Percentiles rank a stretch among this genome's conserved stretches.
Evolutionary conservation across 176 grass and related monocot species (phyloP).

Genomic region (Phragmites australis): DNA sequence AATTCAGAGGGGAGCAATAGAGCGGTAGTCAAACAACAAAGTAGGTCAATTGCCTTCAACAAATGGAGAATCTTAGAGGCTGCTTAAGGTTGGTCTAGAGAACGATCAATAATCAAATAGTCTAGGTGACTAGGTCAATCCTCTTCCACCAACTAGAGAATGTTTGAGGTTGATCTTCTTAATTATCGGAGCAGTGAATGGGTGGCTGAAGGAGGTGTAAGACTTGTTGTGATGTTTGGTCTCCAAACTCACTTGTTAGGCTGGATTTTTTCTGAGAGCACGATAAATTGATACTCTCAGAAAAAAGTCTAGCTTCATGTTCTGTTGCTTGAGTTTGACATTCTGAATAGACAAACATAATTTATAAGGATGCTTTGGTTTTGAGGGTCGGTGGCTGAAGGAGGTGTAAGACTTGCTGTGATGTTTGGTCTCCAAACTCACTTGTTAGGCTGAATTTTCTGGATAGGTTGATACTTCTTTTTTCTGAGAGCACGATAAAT

Average conservation of each 20-base stretch:
- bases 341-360: constrained; percentile 1
- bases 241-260: constrained; percentile 15
- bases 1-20: constrained; percentile 28
- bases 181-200: constrained; percentile 10
- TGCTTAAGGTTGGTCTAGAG: constrained; percentile 26
- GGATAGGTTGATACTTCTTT: too few relatives aligned
- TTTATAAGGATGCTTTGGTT: constrained; percentile 8
- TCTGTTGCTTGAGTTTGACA: constrained; percentile 24
- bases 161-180: constrained; percentile 5
- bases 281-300: neutral
- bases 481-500: neutral
- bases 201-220: neutral
- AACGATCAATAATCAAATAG: neutral
- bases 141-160: constrained; percentile 31
- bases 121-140: neutral
- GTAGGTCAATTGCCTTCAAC: constrained; percentile 49
- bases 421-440: constrained; percentile 27
- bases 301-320: neutral
- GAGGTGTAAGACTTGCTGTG: neutral
- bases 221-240: constrained; percentile 24
- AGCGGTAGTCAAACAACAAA: constrained; percentile 35
- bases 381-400: neutral
- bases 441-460: constrained; percentile 17
- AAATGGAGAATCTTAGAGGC: constrained; percentile 33
- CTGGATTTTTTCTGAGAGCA: neutral